Base-by-base conservation (phyloP, 2,329 filamentous ascomycete species). In the Fusarium siculi region DNA sequence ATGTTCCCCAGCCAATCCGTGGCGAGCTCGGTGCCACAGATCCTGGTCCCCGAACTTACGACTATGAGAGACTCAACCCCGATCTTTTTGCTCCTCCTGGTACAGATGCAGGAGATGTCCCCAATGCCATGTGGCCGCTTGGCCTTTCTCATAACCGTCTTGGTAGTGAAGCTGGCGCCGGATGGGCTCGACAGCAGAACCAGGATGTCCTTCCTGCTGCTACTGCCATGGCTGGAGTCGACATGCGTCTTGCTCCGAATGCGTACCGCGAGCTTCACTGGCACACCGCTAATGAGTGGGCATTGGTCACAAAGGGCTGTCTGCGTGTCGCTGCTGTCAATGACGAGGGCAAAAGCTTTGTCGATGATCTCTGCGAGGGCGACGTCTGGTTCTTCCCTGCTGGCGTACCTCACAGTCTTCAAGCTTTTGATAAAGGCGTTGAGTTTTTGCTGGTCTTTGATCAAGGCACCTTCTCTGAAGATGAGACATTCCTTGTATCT, bases 321-420 rank as follows among this genome's bases (percentile, higher is more conserved):
- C 28, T 66, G 5, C 65, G 65, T 9, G 32, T 68, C 23, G 55
- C 63, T 14, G 65, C 63, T 3, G 43, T 68, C 15, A 54, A 62
- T 4, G 54, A 68, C 12, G 65, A 67, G 2, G 65, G 65, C 2
- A 53, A 67, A 19, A 67, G 54, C 36, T 60, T 66, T 9, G 39
- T 67, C 5, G 65, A 67, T 12, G 65, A 67, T 23, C 39, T 67
- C 7, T 67, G 63, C 5, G 53, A 47, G 1, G 65, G 65, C 3
- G 65, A 68, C 14, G 55, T 68, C 10, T 68, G 65, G 65, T 68
- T 62, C 25, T 68, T 68, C 25, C 65, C 65, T n/a, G 42, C 54
- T 5, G 65, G 65, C 15, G 16, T 67, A 18, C 63, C 65, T 4
- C 65, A 68, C 42, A 68, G 54, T 11, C 47, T 68, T 8, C 65